A percentile compares a stretch with the other conserved stretches of the same genome.
Conservation (phyloP, 495 filamentous ascomycete genomes). For the Penicillium samsonianum region DNA sequence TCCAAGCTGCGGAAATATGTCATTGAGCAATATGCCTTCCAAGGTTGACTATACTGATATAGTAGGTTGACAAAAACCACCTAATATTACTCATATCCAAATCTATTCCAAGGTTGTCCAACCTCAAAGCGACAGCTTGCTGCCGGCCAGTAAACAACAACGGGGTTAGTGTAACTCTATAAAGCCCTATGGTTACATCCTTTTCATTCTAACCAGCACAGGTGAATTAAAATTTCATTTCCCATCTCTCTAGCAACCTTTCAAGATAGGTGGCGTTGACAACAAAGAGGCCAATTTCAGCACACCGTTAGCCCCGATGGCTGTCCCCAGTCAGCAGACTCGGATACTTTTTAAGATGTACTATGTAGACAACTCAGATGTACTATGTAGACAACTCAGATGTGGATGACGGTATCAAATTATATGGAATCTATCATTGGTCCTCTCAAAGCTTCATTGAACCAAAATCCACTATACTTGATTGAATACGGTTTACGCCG, state of each 20-base stretch:
- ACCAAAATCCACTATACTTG: not conserved
- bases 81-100: not conserved
- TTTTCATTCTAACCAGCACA: not conserved
- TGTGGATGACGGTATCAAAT: not conserved
- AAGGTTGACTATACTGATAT: not conserved
- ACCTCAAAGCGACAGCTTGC: constrained; percentile 8
- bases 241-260: constrained; percentile 8
- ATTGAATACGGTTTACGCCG: constrained; percentile 1
- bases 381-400: not conserved
- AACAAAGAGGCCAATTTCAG: constrained; percentile 28
- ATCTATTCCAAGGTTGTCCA: not conserved
- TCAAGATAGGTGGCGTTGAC: not conserved
- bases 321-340: constrained; percentile 4
- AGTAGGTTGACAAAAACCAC: not conserved
- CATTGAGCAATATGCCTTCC: not conserved
- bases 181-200: constrained; percentile 15
- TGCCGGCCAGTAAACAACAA: constrained; percentile 15
- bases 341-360: not conserved
- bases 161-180: constrained; percentile 17
- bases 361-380: not conserved
- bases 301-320: constrained; percentile 2
- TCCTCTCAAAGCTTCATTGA: not conserved
- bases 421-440: not conserved
- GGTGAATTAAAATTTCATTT: not conserved
- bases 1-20: not conserved